Percentiles rank a stretch among this genome's conserved stretches.
Conservation (phyloP, 208 protist genomes). For the Vickermania ingenoplastis region DNA sequence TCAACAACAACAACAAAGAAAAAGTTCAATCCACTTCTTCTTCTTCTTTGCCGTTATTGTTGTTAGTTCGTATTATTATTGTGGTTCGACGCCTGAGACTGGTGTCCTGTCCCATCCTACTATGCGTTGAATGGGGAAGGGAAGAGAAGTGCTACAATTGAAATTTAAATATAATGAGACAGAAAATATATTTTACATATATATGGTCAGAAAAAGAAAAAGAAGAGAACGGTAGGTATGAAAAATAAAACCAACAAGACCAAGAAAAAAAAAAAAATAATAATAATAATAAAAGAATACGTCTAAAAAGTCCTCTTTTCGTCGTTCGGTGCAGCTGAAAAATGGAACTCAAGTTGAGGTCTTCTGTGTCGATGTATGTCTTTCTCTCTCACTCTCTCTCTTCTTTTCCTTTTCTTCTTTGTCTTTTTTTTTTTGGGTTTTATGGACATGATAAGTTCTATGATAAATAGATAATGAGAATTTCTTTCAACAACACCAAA, state of each 20-base stretch:
- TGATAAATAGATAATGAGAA: too few relatives aligned
- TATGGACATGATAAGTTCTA: too few relatives aligned
- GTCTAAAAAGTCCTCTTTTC: background rate
- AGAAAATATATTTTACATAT: background rate
- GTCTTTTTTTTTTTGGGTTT: too few relatives aligned
- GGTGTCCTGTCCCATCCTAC: too few relatives aligned
- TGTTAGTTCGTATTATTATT: background rate
- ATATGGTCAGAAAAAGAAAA: background rate
- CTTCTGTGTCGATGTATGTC: too few relatives aligned
- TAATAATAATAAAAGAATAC: background rate
- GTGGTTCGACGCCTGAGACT: too few relatives aligned
- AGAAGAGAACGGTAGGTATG: background rate
- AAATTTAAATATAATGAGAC: background rate
- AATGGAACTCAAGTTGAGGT: too few relatives aligned
- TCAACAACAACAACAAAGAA: too few relatives aligned
- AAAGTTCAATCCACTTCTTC: too few relatives aligned
- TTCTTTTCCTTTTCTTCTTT: too few relatives aligned
- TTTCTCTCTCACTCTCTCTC: too few relatives aligned
- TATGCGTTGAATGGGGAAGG: background rate
- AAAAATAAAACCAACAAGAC: background rate
- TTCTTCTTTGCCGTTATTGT: background rate
- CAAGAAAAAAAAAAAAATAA: constrained; percentile 9
- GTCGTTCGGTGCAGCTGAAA: background rate
- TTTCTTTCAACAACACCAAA: too few relatives aligned
- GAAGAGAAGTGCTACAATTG: background rate